Base-by-base conservation (phyloP, 2,329 filamentous ascomycete genomes). In the Aaosphaeria pasadenensis region DNA sequence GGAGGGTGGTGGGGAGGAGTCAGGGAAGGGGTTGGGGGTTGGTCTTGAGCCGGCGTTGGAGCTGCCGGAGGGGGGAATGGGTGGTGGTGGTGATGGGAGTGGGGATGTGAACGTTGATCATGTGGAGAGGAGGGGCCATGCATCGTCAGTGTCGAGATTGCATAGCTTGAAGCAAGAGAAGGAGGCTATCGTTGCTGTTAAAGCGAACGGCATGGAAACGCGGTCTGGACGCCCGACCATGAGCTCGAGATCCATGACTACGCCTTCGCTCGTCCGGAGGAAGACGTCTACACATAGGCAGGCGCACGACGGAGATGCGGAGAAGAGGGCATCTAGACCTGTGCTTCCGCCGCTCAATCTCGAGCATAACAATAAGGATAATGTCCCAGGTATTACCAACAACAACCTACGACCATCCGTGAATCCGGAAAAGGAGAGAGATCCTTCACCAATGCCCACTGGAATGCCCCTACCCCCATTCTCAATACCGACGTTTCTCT, bases 401-500 rank as follows among this genome's bases (percentile, higher is more conserved):
- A 42, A 55, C 35, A 44, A 52, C 7, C 43, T 62, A 13, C 73
- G 69, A 44, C 61, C 66, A 6, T 63, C 66, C 1, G 54, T 60
- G 3, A 58, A 62, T 17, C 63, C 59, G n/a, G 49, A 62, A 6
- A 49, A 56, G 11, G 65, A 72, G 13, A 49, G 55, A n/a, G 53
- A 67, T 11, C 49, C 67, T 6, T 76, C 74, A 2, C 74, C 73
- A 5, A 75, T 81, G 63, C 77, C 80, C 11, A 57, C 73, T 6
- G 70, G 77, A 2, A 77, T 86, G 35, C 83, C 83, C 11, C 65
- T 85, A 2, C 83, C 83, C 5, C 83, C 83, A 5, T 66, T 84
- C 45, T 86, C 83, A 1, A 74, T 86, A 45, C 81, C 83, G 1
- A 85, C 83, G 1, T 85, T 85, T 58, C 71, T 86, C n/a, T 82